Conservation (phyloP, 192 early-diverging fungal genomes). For the Oehlia diaphana region DNA sequence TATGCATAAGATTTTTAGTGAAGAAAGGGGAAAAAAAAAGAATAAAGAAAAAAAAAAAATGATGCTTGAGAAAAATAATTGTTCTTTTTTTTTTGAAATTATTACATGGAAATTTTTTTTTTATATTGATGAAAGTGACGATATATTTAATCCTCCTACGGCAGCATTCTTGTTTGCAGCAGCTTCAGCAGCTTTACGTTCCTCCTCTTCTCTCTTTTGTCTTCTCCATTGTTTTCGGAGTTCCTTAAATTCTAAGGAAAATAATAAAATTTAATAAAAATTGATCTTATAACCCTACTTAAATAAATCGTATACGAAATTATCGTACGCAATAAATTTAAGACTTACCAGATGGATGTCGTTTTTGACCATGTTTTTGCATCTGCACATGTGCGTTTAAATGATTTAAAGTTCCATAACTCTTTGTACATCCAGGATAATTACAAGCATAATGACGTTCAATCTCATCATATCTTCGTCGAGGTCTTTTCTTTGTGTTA, state of each 20-base stretch:
- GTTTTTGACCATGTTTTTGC: constrained; percentile 66
- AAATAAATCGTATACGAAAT: no score
- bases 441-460: constrained; percentile 64
- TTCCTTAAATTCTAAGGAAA: constrained; percentile 55
- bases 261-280: neutral
- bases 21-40: no score
- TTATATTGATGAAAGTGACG: constrained; percentile 3
- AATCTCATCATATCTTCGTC: constrained; percentile 64
- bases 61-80: no score
- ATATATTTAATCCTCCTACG: neutral
- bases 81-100: neutral
- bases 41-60: no score
- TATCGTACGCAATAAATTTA: no score
- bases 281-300: no score
- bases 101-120: neutral
- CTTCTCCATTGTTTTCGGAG: constrained; percentile 57
- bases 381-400: constrained; percentile 68
- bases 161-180: constrained; percentile 38
- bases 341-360: constrained; percentile 47
- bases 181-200: constrained; percentile 39
- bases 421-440: constrained; percentile 55
- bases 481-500: constrained; percentile 58
- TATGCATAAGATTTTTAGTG: no score
- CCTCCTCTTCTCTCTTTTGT: constrained; percentile 54
- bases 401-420: constrained; percentile 68